Conservation (phyloP, 148 eudicot species). For the Cornus controversa region DNA sequence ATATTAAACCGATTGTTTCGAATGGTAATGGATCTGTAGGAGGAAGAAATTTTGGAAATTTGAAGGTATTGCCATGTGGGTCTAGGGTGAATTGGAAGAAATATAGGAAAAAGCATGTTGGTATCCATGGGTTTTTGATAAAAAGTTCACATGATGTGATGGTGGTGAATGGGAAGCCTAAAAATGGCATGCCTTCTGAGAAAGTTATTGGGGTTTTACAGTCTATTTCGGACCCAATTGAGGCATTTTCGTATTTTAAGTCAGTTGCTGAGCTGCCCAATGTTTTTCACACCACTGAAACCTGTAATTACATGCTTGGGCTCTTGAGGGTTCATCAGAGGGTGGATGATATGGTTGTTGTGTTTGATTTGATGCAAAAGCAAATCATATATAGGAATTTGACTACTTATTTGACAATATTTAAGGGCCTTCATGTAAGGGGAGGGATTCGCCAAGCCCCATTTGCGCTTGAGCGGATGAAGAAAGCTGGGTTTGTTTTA, state of each 20-base stretch:
- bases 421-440: slow-evolving; percentile 53
- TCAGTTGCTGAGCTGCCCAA: slow-evolving; percentile 49
- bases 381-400: slow-evolving; percentile 81
- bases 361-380: slow-evolving; percentile 89
- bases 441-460: slow-evolving; percentile 85
- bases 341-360: slow-evolving; percentile 68
- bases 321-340: slow-evolving; percentile 51
- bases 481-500: slow-evolving; percentile 58
- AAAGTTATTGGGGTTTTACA: slow-evolving; percentile 41
- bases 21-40: slow-evolving; percentile 9
- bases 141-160: slow-evolving; percentile 36
- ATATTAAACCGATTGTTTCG: slow-evolving; percentile 14
- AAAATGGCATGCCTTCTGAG: slow-evolving; percentile 36
- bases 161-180: slow-evolving; percentile 19
- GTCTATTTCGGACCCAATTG: slow-evolving; percentile 47
- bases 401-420: slow-evolving; percentile 75
- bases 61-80: slow-evolving; percentile 28
- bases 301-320: slow-evolving; percentile 89
- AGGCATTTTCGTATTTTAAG: slow-evolving; percentile 59
- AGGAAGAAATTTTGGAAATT: slow-evolving; percentile 20
- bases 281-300: slow-evolving; percentile 74
- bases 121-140: slow-evolving; percentile 36
- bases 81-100: slow-evolving; percentile 42
- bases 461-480: slow-evolving; percentile 62
- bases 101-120: slow-evolving; percentile 34